A percentile compares a stretch with the other conserved stretches of the same genome.
Conservation (phyloP, 257 asterid species). For the Solanum okadae region DNA sequence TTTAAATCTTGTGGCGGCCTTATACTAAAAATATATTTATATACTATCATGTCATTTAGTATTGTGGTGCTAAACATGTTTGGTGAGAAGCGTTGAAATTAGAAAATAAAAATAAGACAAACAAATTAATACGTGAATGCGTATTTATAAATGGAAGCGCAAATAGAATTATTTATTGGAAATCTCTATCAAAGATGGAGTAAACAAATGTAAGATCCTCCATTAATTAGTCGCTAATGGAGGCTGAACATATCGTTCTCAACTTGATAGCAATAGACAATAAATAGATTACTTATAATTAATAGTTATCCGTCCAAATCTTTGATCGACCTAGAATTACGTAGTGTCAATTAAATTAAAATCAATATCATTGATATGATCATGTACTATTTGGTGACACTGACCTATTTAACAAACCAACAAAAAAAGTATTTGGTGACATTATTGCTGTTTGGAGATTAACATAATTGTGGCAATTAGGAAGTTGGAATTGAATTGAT, state of each 20-base stretch:
- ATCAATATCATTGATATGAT: background rate
- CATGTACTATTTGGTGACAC: background rate
- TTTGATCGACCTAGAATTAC: background rate
- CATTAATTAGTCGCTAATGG: background rate
- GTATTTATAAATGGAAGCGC: background rate
- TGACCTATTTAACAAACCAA: too few relatives aligned
- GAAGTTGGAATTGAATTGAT: background rate
- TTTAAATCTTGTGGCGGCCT: rapidly evolving
- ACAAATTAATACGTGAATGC: too few relatives aligned
- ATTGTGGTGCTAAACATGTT: rapidly evolving
- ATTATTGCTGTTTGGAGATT: background rate
- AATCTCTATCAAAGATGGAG: background rate
- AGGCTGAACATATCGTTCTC: background rate
- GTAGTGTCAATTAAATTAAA: background rate
- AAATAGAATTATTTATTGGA: background rate
- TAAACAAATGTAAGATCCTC: background rate
- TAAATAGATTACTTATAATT: background rate
- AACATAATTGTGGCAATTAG: background rate
- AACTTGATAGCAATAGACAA: background rate
- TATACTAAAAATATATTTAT: rapidly evolving
- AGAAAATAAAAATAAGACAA: too few relatives aligned
- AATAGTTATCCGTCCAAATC: background rate
- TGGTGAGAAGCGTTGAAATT: rapidly evolving
- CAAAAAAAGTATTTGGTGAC: background rate
- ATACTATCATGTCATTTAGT: rapidly evolving